Evolutionary conservation across 768 basidiomycete genomes (phyloP).

Genomic region (Termitomyces sp.): DNA sequence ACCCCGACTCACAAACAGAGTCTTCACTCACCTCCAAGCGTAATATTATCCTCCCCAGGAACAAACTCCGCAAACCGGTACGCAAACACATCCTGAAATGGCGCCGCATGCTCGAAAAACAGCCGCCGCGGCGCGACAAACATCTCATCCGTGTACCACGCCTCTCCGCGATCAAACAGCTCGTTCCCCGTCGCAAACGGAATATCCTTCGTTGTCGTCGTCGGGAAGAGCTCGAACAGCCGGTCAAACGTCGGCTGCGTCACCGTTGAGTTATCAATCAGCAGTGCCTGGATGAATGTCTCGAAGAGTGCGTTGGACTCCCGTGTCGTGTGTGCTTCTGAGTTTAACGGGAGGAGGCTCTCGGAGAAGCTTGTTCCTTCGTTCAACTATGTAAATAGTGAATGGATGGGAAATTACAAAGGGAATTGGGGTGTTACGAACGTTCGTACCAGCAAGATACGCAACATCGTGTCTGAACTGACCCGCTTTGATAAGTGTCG

Average conservation of each 20-base stretch:
- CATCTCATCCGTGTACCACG: slow-evolving; percentile 59
- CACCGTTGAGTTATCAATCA: slow-evolving; percentile 48
- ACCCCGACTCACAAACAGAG: not conserved
- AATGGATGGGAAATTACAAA: not conserved
- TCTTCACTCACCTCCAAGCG: slow-evolving; percentile 37
- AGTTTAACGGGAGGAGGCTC: slow-evolving; percentile 32
- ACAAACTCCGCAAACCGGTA: slow-evolving; percentile 56
- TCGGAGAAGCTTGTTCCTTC: slow-evolving; percentile 44
- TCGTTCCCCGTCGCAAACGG: slow-evolving; percentile 56
- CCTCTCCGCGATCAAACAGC: slow-evolving; percentile 47
- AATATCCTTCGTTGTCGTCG: slow-evolving; percentile 29
- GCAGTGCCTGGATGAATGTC: slow-evolving; percentile 37
- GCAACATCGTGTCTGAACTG: slow-evolving; percentile 46
- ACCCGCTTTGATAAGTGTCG: slow-evolving; percentile 36
- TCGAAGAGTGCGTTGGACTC: slow-evolving; percentile 40
- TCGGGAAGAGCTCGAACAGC: slow-evolving; percentile 35
- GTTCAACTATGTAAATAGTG: slow-evolving; percentile 31
- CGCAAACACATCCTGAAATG: slow-evolving; percentile 41
- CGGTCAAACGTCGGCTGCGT: slow-evolving; percentile 32
- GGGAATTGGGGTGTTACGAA: slow-evolving; percentile 17
- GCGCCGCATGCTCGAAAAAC: slow-evolving; percentile 43
- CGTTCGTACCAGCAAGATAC: slow-evolving; percentile 50
- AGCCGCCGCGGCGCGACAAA: slow-evolving; percentile 44
- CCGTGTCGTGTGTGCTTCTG: slow-evolving; percentile 25
- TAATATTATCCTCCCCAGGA: slow-evolving; percentile 43